Conservation (phyloP, 2,329 filamentous ascomycete species). For the Pestalotiopsis sp. region DNA sequence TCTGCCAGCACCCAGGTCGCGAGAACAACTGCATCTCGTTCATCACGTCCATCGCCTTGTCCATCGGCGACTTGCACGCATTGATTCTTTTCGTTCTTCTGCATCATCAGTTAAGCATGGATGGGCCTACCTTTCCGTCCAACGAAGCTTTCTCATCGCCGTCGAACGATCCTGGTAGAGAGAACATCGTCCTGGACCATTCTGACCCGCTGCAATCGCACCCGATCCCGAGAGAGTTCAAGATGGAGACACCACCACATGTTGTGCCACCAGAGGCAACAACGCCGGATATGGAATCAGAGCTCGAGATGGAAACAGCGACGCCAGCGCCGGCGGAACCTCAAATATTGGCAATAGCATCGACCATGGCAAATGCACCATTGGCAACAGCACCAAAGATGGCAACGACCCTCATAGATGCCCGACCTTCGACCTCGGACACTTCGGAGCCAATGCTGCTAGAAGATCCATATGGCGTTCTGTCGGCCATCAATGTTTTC, state of each 20-base stretch:
- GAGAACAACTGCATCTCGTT: neutral
- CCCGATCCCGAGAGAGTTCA: neutral
- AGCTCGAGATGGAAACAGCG: too few relatives aligned
- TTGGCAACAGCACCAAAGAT: neutral
- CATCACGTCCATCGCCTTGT: neutral
- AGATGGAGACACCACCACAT: too few relatives aligned
- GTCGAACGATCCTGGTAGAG: neutral
- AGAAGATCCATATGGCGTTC: constrained; percentile 26
- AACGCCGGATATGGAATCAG: too few relatives aligned
- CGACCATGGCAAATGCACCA: neutral
- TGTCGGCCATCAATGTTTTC: neutral
- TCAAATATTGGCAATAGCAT: too few relatives aligned
- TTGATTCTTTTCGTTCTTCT: neutral
- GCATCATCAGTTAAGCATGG: too few relatives aligned
- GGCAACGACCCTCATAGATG: neutral
- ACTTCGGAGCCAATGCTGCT: neutral
- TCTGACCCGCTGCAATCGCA: constrained; percentile 2
- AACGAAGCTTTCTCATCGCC: neutral
- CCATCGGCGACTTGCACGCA: neutral
- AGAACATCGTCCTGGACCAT: neutral
- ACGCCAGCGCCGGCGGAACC: too few relatives aligned
- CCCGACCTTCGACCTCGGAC: neutral
- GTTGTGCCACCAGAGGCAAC: too few relatives aligned
- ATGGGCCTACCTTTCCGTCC: too few relatives aligned
- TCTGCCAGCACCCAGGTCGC: too few relatives aligned